Percentiles rank a stretch among this genome's conserved stretches.
Conservation (phyloP, 805 yeast genomes). For the Candida alai region DNA sequence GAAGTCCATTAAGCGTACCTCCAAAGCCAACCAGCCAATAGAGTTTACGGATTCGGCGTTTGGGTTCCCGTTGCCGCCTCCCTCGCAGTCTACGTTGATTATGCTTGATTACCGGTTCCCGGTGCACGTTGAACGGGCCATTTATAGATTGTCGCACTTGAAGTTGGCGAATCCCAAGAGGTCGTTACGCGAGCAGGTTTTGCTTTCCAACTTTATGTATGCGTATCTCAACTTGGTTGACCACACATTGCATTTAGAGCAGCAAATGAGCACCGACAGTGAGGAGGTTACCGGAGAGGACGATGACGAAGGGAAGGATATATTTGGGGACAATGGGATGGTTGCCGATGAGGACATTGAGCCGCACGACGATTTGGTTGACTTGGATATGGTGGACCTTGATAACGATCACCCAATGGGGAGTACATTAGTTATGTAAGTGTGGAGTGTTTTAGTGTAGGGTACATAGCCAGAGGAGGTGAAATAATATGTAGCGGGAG, state of each 20-base stretch:
- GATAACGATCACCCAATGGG: neutral
- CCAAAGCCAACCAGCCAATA: conserved; percentile 43
- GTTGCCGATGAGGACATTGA: conserved; percentile 7
- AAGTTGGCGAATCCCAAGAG: conserved; percentile 93
- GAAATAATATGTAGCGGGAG: no score
- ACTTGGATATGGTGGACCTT: conserved; percentile 17
- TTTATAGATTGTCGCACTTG: conserved; percentile 86
- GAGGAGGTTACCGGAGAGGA: conserved; percentile 7
- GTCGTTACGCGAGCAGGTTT: conserved; percentile 86
- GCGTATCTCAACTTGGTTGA: conserved; percentile 92
- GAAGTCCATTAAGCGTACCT: conserved; percentile 37
- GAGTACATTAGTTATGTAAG: no score
- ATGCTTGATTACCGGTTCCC: conserved; percentile 89
- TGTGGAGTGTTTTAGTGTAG: no score
- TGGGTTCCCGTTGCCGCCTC: conserved; percentile 83
- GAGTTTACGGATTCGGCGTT: conserved; percentile 72
- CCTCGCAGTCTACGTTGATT: conserved; percentile 68
- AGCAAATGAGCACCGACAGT: conserved; percentile 38
- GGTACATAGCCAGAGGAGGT: no score
- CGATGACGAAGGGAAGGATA: conserved; percentile 11
- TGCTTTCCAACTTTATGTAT: conserved; percentile 94
- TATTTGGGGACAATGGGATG: conserved; percentile 5
- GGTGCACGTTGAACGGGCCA: conserved; percentile 92
- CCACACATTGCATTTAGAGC: conserved; percentile 74
- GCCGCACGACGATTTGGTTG: conserved; percentile 15